Percentiles rank a stretch among this genome's conserved stretches.
These are phyloP conservation scores for Sporothrix inflata DNA, from an alignment of 2,329 filamentous ascomycete species.

Conservation along the genomic window DNA sequence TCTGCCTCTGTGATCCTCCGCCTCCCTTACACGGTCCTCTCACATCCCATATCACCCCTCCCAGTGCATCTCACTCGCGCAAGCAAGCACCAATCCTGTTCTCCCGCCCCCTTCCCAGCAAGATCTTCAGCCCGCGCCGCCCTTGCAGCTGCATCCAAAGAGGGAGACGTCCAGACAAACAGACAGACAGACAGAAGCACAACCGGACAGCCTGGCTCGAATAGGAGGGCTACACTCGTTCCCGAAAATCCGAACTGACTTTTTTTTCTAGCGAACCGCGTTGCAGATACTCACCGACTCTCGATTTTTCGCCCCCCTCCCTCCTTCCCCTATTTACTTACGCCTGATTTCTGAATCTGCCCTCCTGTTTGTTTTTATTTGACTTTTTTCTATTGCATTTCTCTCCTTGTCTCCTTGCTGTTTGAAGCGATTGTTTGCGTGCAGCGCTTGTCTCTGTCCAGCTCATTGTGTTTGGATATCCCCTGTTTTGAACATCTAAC, in stretches of 20 bases:
- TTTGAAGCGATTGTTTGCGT: not conserved
- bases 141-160: conserved; percentile 30
- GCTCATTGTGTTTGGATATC: not conserved
- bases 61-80: conserved; percentile 13
- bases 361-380: not conserved
- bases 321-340: not conserved
- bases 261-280: conserved; percentile 18
- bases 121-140: conserved; percentile 31
- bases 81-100: conserved; percentile 31
- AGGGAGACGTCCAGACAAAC: conserved; percentile 22
- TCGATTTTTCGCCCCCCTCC: conserved; percentile 1
- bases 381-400: not conserved
- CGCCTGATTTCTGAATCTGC: not conserved
- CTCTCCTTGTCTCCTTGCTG: not conserved
- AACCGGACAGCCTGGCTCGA: conserved; percentile 1
- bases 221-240: not conserved
- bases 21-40: conserved; percentile 16
- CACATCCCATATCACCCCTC: conserved; percentile 18
- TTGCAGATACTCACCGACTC: conserved; percentile 28
- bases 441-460: not conserved
- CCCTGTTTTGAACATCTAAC: not conserved
- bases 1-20: not conserved
- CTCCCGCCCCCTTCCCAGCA: conserved; percentile 17
- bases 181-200: not conserved
- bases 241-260: conserved; percentile 21